phyloP scores from a whole-genome alignment of 2,329 filamentous ascomycete species.

The Fusarium citri region DNA sequence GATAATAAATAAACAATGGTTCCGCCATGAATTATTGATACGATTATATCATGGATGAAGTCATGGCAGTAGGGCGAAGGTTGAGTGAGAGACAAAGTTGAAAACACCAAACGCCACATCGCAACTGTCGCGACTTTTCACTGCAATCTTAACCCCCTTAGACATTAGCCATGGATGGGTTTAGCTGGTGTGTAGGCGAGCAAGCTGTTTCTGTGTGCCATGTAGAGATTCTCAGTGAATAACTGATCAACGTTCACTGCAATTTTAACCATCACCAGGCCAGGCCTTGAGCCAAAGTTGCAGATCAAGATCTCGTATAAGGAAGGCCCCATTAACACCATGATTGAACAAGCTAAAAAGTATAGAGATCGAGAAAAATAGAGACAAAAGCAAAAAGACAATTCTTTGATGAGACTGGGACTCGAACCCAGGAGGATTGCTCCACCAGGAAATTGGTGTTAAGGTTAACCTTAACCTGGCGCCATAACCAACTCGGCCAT shows the following conservation, averaged over 20 bases:
- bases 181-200: not conserved
- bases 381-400: slow-evolving; percentile 4
- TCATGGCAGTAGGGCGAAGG: not conserved
- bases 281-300: not conserved
- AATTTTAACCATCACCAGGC: not conserved
- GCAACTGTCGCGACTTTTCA: not conserved
- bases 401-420: slow-evolving; percentile 49
- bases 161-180: too few species aligned
- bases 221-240: not conserved
- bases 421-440: slow-evolving; percentile 48
- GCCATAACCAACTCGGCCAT: slow-evolving; percentile 49
- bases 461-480: slow-evolving; percentile 47
- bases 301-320: not conserved
- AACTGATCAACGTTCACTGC: not conserved
- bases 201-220: not conserved
- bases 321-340: rapidly evolving
- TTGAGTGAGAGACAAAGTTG: not conserved
- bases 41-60: slow-evolving; percentile 21
- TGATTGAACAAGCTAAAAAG: not conserved
- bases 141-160: not conserved
- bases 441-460: slow-evolving; percentile 46
- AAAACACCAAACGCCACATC: too few species aligned
- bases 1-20: not conserved
- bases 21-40: not conserved
- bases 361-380: not conserved